Percentiles rank a stretch among this genome's conserved stretches.
Conservation (phyloP, 352 stramenopile genomes). For the Globisporangium recalcitrans region DNA sequence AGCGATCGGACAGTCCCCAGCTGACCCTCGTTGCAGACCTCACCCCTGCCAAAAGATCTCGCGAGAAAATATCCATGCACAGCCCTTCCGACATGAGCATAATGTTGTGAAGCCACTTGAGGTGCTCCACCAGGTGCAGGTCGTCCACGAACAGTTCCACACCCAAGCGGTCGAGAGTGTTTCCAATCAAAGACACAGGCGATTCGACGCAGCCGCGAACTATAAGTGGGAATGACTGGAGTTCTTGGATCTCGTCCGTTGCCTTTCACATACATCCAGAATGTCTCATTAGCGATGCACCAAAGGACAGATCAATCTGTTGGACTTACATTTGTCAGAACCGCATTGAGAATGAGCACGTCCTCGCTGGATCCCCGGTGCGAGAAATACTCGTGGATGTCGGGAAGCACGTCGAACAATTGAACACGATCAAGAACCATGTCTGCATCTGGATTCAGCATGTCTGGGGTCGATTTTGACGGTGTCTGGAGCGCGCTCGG, state of each 20-base stretch:
- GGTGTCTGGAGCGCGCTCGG: no score
- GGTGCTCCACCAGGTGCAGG: slow-evolving; percentile 39
- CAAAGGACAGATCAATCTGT: not conserved
- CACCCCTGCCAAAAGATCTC: slow-evolving; percentile 45
- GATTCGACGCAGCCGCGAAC: slow-evolving; percentile 32
- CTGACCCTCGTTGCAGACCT: slow-evolving; percentile 37
- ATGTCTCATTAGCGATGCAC: slow-evolving; percentile 14
- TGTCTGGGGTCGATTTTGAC: not conserved
- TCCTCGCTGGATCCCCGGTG: slow-evolving; percentile 4
- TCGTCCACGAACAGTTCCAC: slow-evolving; percentile 38
- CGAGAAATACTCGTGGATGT: slow-evolving; percentile 16
- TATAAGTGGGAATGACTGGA: slow-evolving; percentile 36
- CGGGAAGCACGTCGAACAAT: slow-evolving; percentile 9
- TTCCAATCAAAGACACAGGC: slow-evolving; percentile 32
- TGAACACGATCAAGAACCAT: not conserved
- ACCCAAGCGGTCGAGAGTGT: slow-evolving; percentile 42
- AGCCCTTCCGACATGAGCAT: slow-evolving; percentile 72
- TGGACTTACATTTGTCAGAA: slow-evolving; percentile 4
- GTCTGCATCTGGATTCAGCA: not conserved
- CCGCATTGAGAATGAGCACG: slow-evolving; percentile 4
- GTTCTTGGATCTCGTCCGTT: not conserved
- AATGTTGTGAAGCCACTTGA: slow-evolving; percentile 56
- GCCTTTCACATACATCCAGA: slow-evolving; percentile 1
- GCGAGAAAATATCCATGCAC: slow-evolving; percentile 66
- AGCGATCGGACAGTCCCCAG: slow-evolving; percentile 36